Conservation (phyloP, 805 yeast genomes). For the Tetrapisispora taiwanensis region DNA sequence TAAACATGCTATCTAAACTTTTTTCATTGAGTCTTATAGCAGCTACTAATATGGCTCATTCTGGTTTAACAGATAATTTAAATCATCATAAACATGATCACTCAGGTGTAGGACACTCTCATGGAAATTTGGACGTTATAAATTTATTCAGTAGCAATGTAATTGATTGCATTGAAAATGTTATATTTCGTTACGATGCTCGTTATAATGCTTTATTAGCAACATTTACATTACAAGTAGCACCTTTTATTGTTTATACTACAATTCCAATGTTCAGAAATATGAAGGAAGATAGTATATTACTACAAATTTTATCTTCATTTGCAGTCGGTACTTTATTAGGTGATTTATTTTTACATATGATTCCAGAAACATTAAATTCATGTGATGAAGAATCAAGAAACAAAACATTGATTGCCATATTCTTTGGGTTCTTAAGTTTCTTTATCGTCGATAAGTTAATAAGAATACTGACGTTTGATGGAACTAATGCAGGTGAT, state of each 20-base stretch:
- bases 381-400: conserved; percentile 33
- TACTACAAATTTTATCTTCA: conserved; percentile 45
- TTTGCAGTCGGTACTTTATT: conserved; percentile 70
- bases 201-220: conserved; percentile 55
- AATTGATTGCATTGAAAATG: conserved; percentile 3
- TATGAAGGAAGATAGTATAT: conserved; percentile 4
- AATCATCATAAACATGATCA: conserved; percentile 1
- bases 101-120: background rate
- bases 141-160: background rate
- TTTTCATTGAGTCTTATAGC: background rate
- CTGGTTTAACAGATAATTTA: background rate
- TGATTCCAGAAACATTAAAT: conserved; percentile 58
- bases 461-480: conserved; percentile 36
- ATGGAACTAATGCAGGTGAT: conserved; percentile 5
- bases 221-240: conserved; percentile 52
- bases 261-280: conserved; percentile 40
- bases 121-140: background rate
- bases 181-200: conserved; percentile 29
- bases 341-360: conserved; percentile 65
- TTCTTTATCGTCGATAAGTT: conserved; percentile 57
- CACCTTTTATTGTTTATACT: conserved; percentile 49
- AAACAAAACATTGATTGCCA: conserved; percentile 40
- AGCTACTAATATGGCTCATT: background rate
- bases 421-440: conserved; percentile 49
- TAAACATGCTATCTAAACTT: background rate